Conservation (phyloP, 2,329 filamentous ascomycete species). For the Anthostomella pinea region DNA sequence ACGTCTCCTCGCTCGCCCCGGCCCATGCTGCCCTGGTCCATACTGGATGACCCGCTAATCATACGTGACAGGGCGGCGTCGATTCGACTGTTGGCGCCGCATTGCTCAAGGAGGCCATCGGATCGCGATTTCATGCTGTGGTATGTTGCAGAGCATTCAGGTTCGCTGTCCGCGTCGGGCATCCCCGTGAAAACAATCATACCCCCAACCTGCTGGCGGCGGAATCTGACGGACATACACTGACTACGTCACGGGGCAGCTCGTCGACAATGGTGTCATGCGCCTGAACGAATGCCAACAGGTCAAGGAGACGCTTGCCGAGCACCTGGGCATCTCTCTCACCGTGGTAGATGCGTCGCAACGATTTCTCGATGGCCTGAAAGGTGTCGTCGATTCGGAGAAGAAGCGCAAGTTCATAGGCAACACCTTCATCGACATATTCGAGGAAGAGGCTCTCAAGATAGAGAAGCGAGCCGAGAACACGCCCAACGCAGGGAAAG, state of each 20-base stretch:
- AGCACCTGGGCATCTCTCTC: constrained; percentile 85
- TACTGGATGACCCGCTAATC: constrained; percentile 1
- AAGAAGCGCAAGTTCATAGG: constrained; percentile 91
- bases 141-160: too few relatives aligned
- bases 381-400: constrained; percentile 76
- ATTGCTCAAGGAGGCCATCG: too few relatives aligned
- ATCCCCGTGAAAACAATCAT: background rate
- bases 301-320: constrained; percentile 74
- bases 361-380: constrained; percentile 72
- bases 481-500: constrained; percentile 66
- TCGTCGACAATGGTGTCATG: constrained; percentile 85
- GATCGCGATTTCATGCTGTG: too few relatives aligned
- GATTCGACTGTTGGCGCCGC: too few relatives aligned
- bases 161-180: too few relatives aligned
- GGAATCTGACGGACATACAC: constrained; percentile 35
- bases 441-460: constrained; percentile 64
- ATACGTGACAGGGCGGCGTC: too few relatives aligned
- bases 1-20: background rate
- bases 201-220: background rate
- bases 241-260: constrained; percentile 77
- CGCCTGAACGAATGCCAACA: constrained; percentile 78
- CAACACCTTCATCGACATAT: constrained; percentile 73
- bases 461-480: constrained; percentile 71
- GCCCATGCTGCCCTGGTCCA: background rate
- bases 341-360: constrained; percentile 80